A percentile compares a stretch with the other conserved stretches of the same genome.
These are phyloP conservation scores for Xerophyta viscosa DNA, from an alignment of 106 monocot genomes.

Conservation along the genomic window DNA sequence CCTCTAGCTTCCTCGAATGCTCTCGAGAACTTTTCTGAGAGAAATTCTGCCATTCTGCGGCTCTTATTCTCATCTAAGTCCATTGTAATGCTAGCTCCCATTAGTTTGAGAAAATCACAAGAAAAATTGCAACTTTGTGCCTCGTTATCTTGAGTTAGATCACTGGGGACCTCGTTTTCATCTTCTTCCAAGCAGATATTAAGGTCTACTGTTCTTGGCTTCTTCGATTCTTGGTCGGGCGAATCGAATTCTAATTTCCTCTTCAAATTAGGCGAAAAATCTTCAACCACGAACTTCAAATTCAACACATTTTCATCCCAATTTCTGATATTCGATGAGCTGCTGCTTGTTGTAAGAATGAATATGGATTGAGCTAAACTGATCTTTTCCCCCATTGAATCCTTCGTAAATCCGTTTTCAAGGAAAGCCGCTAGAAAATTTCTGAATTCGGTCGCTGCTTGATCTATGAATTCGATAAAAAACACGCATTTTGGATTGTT, in stretches of 20 bases:
- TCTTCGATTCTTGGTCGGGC: slow-evolving; percentile 12
- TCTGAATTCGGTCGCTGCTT: slow-evolving; percentile 11
- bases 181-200: slow-evolving; percentile 42
- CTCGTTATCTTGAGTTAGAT: slow-evolving; percentile 43
- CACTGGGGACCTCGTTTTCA: slow-evolving; percentile 27
- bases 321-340: neutral
- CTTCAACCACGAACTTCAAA: slow-evolving; percentile 36
- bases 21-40: slow-evolving; percentile 22
- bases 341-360: slow-evolving; percentile 23
- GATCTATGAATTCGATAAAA: slow-evolving; percentile 42
- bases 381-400: slow-evolving; percentile 10
- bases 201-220: slow-evolving; percentile 30
- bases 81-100: slow-evolving; percentile 20
- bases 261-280: slow-evolving; percentile 19
- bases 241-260: slow-evolving; percentile 19
- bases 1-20: slow-evolving; percentile 17
- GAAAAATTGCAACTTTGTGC: slow-evolving; percentile 12
- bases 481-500: slow-evolving; percentile 32
- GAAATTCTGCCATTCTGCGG: slow-evolving; percentile 10
- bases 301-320: slow-evolving; percentile 15
- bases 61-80: slow-evolving; percentile 2
- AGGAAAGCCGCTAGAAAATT: slow-evolving; percentile 16
- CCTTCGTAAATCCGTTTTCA: slow-evolving; percentile 24
- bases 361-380: slow-evolving; percentile 25
- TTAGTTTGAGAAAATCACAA: slow-evolving; percentile 14